Base-by-base conservation (phyloP, 202 grass and related monocot species). In the Zoysia matrella region DNA sequence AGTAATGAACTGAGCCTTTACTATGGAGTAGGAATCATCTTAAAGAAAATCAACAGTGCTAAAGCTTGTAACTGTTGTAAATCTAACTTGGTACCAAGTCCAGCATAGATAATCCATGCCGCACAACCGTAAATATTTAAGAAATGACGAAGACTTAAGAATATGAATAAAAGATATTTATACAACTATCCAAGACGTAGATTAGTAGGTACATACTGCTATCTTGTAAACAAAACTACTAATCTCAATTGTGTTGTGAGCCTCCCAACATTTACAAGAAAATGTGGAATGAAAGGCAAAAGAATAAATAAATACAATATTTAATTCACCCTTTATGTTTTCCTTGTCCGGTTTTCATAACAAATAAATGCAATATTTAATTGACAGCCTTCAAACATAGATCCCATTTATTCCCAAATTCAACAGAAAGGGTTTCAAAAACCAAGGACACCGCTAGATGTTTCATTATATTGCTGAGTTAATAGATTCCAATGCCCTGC, bases 61-160 rank as follows among this genome's bases (percentile, higher is more conserved):
- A 22, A 18, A 44, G 6, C 14, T 65, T 62, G 60, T 67, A 73
- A 65, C 4, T 51, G 58, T n/a, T 43, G n/a, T 54, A 84, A 43
- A 79, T 49, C 49, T 66, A 66, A 77, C 4, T 64, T 72, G 51
- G 36, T 75, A 72, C 48, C 40, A 15, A 9, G 14, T 72, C 49
- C 13, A 65, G 5, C 15, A 63, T 16, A 47, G 5, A 58, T 45
- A 62, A 50, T 67, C 3, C 14, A 84, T 77, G 65, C 46, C 69
- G 30, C 42, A 83, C 41, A 6, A 69, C 44, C 69, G 53, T 0
- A 18, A 76, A 54, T 11, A 3, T 13, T 78, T 52, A 76, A 76
- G 55, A 62, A 42, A 76, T 54, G 39, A 54, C 5, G 42, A 43
- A 42, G 36, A 78, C 61, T 52, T 36, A 45, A 77, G 9, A 67